Percentiles rank a stretch among this genome's conserved stretches.
Evolutionary conservation across 345 rosid species (phyloP).

Genomic region (Melaleuca alternifolia): DNA sequence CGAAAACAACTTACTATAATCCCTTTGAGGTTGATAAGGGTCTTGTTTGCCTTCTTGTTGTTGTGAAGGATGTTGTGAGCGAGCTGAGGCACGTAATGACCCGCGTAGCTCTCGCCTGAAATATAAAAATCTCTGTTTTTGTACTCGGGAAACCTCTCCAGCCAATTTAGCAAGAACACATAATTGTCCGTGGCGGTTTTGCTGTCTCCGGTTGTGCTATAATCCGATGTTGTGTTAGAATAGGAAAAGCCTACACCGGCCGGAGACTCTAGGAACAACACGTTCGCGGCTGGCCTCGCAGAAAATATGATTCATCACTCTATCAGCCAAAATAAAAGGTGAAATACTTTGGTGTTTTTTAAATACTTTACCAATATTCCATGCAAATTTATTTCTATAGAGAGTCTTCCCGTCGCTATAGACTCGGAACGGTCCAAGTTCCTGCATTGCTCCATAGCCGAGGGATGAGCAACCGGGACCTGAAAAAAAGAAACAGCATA

Average conservation of each 20-base stretch:
- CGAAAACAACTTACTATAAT: constrained; percentile 24
- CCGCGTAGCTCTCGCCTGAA: constrained; percentile 84
- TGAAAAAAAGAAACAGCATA: not conserved
- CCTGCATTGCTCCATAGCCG: constrained; percentile 33
- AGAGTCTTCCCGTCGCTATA: constrained; percentile 33
- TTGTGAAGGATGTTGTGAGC: constrained; percentile 56
- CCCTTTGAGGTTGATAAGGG: constrained; percentile 65
- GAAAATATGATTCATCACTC: not conserved
- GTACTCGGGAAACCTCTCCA: constrained; percentile 77
- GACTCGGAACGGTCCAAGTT: constrained; percentile 38
- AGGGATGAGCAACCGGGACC: constrained; percentile 44
- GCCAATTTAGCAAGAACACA: constrained; percentile 60
- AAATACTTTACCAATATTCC: constrained; percentile 2
- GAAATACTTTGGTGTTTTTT: not conserved
- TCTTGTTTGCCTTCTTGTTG: constrained; percentile 19
- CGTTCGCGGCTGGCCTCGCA: constrained; percentile 18
- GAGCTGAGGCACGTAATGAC: constrained; percentile 80
- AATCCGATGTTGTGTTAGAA: constrained; percentile 53
- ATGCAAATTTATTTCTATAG: constrained; percentile 15
- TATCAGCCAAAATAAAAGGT: not conserved
- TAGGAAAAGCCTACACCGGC: constrained; percentile 84
- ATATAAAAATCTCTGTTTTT: constrained; percentile 59
- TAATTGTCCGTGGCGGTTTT: constrained; percentile 51
- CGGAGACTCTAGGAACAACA: constrained; percentile 68
- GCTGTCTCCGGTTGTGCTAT: constrained; percentile 36